phyloP scores from a whole-genome alignment of 2,329 filamentous ascomycete species.

The Aspergillus sergii region DNA sequence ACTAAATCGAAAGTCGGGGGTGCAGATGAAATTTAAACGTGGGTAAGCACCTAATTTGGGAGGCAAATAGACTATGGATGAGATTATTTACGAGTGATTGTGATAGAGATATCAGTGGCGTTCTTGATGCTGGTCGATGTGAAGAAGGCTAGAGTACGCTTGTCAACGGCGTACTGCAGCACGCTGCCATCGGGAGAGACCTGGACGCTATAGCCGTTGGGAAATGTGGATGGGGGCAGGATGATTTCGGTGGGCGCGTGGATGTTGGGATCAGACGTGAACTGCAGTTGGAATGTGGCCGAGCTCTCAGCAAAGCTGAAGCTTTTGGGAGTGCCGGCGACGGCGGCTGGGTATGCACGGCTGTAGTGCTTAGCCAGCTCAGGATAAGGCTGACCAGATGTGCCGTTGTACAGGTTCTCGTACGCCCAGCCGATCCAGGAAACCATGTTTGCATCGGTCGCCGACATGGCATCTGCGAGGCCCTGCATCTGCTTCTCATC shows the following conservation, averaged over 20 bases:
- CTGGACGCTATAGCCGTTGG: conserved; percentile 12
- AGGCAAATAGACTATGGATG: neutral
- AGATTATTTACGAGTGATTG: conserved; percentile 3
- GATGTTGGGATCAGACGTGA: conserved; percentile 13
- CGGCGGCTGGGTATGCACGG: conserved; percentile 15
- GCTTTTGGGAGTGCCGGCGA: conserved; percentile 14
- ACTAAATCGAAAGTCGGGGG: too few relatives aligned
- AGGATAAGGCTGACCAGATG: conserved; percentile 13
- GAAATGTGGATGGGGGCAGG: conserved; percentile 14
- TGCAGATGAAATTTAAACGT: too few relatives aligned
- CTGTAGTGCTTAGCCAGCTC: conserved; percentile 17
- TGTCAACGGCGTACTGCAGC: conserved; percentile 10
- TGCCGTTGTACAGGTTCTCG: conserved; percentile 17
- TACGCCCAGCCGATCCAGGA: conserved; percentile 20
- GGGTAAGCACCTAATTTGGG: neutral
- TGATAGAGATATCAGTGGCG: conserved; percentile 5
- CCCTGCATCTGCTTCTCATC: conserved; percentile 18
- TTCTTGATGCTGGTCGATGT: conserved; percentile 14
- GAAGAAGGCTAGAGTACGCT: conserved; percentile 16
- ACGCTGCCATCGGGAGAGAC: conserved; percentile 13
- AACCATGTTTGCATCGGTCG: conserved; percentile 17
- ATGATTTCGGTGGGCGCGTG: conserved; percentile 16
- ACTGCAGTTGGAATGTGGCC: conserved; percentile 15
- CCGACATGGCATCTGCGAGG: conserved; percentile 17
- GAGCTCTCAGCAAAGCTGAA: conserved; percentile 14